Evolutionary conservation across 345 rosid genomes (phyloP).

Genomic region (Euclidium syriacum): DNA sequence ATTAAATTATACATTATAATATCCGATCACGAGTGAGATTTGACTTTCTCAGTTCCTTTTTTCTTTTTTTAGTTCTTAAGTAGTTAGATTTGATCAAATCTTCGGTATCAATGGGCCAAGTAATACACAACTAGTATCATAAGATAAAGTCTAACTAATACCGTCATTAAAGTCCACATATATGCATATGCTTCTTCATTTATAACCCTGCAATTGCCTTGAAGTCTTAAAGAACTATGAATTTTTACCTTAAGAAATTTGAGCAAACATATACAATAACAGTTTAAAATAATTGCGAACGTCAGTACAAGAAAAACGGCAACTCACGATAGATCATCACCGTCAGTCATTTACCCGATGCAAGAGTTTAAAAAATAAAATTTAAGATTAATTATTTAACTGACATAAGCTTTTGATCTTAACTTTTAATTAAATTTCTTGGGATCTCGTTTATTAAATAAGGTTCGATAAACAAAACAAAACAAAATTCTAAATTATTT

Average conservation of each 20-base stretch:
- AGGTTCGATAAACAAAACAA: too few species aligned
- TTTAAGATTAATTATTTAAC: too few species aligned
- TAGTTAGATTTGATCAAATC: conserved; percentile 20
- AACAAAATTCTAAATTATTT: too few species aligned
- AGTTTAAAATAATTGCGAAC: background rate
- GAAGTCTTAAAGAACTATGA: background rate
- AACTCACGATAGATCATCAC: too few species aligned
- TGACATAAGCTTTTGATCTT: too few species aligned
- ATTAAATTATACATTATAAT: background rate
- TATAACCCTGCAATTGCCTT: background rate
- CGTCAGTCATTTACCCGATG: too few species aligned
- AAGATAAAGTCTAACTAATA: conserved; percentile 5
- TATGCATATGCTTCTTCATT: background rate
- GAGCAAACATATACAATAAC: background rate
- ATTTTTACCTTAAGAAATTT: background rate
- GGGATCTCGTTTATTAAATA: too few species aligned
- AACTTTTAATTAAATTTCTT: too few species aligned
- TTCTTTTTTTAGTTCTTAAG: too few species aligned
- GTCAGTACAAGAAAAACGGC: too few species aligned
- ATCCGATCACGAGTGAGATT: conserved; percentile 18
- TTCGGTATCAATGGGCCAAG: background rate
- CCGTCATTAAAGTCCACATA: background rate
- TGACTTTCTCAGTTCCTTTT: conserved; percentile 14
- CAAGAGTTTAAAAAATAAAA: too few species aligned
- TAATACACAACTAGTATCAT: conserved; percentile 20